Evolutionary conservation across 164 flowering plant genomes (phyloP), one percentile per base, ranked within the genome.

Genomic region (Sedum album): DNA sequence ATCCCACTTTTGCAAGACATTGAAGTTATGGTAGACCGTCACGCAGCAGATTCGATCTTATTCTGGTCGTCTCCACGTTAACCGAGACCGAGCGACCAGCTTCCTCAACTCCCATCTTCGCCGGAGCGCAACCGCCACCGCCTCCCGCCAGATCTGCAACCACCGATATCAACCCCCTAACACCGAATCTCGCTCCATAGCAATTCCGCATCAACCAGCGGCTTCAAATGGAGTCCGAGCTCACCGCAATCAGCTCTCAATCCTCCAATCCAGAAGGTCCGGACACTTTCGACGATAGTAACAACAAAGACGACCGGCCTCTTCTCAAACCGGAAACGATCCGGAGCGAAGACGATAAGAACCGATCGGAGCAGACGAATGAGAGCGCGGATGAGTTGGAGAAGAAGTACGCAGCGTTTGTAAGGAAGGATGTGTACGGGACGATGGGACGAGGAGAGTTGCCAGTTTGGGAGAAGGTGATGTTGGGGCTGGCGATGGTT

Each of bases 381-480:
- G 31, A 13, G 33, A 53, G 60, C 61, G 28, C 86, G 36, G 65
- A 73, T 41, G 96, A 91, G 49, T 77, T 90, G 65, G 94, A 92
- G 81, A 87, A 88, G 82, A 90, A 86, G 66, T 88, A 31, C 78
- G 91, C 96, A 0, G 85, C 99, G 0, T 95, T 70, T 71, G 99
- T 86, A 6, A 79, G 99, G 9, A 70, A 61, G 65, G 99, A 94
- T 65, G 86, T 78, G 46, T 94, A 94, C 76, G 99, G 99, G 17
- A 74, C 85, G 25, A 85, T 94, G 97, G 99, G 99, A 0, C 75
- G 84, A 17, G 97, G 97, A n/a, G 82, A 81, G 55, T 67, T 91
- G 39, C 85, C 91, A 35, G 61, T 77, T 69, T 8, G n/a, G 72
- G 97, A 94, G 89, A 94, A 88, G 77, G 1, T 87, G 7, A 73